Percentiles rank a stretch among this genome's conserved stretches.
Evolutionary conservation across 1,284 basidiomycete genomes (phyloP).

Genomic region (Tranzscheliella williamsii): DNA sequence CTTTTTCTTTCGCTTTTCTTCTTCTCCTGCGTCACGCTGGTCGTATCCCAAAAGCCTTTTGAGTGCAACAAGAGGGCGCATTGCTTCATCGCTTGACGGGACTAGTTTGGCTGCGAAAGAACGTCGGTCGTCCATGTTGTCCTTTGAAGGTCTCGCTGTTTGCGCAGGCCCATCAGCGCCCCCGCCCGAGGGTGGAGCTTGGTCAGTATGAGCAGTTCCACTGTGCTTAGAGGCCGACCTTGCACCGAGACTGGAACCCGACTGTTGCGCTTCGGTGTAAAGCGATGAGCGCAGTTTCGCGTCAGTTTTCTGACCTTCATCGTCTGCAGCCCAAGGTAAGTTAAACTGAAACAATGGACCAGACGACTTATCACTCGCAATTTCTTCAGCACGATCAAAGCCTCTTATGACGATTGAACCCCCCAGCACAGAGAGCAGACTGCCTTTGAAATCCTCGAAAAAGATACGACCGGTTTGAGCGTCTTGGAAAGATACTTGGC

Average conservation of each 20-base stretch:
- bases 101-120: constrained; percentile 30
- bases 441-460: constrained; percentile 38
- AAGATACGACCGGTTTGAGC: constrained; percentile 60
- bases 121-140: constrained; percentile 19
- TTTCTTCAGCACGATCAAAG: constrained; percentile 43
- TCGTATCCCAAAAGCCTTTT: constrained; percentile 38
- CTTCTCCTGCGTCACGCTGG: constrained; percentile 33
- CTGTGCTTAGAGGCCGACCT: constrained; percentile 17
- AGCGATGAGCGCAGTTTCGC: too few species aligned
- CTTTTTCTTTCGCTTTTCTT: constrained; percentile 40
- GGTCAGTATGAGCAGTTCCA: constrained; percentile 35
- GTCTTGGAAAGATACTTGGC: constrained; percentile 54
- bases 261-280: constrained; percentile 10
- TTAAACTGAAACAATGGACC: constrained; percentile 17
- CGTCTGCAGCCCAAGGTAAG: constrained; percentile 30
- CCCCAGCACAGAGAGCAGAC: constrained; percentile 47
- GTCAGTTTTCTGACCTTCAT: constrained; percentile 3
- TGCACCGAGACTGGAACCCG: constrained; percentile 25
- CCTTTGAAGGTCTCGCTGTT: constrained; percentile 4
- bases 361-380: constrained; percentile 27
- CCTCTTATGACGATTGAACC: constrained; percentile 53
- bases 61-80: constrained; percentile 29
- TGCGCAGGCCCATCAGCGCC: constrained; percentile 24
- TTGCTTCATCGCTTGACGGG: constrained; percentile 37
- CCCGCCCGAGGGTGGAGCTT: constrained; percentile 24